Evolutionary conservation across 2,329 filamentous ascomycete species (phyloP).

Genomic region (Epichloe elymi): DNA sequence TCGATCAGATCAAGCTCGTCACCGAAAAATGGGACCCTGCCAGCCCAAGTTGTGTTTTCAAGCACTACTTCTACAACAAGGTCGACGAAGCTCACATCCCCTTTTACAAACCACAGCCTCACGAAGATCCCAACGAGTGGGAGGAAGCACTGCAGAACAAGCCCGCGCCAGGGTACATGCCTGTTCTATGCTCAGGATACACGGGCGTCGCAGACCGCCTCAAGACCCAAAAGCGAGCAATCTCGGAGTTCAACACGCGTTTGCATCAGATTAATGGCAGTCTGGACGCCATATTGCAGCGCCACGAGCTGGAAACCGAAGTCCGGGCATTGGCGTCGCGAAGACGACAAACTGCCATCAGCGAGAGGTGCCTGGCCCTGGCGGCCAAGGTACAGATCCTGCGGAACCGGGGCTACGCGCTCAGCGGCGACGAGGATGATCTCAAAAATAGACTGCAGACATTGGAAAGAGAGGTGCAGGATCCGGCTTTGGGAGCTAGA

Average conservation of each 20-base stretch:
- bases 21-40: slow-evolving; percentile 62
- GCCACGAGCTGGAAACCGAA: slow-evolving; percentile 64
- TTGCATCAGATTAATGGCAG: slow-evolving; percentile 70
- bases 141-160: slow-evolving; percentile 73
- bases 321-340: slow-evolving; percentile 61
- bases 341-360: slow-evolving; percentile 58
- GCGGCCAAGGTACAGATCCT: slow-evolving; percentile 71
- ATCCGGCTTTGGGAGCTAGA: slow-evolving; percentile 60
- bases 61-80: slow-evolving; percentile 79
- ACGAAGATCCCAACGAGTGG: slow-evolving; percentile 68
- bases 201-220: slow-evolving; percentile 58
- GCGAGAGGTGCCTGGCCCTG: slow-evolving; percentile 59
- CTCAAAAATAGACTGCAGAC: slow-evolving; percentile 57
- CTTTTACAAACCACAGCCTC: slow-evolving; percentile 57
- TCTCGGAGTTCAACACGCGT: slow-evolving; percentile 55
- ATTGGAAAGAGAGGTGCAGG: slow-evolving; percentile 57
- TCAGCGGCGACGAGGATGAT: slow-evolving; percentile 69
- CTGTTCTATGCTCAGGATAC: slow-evolving; percentile 64
- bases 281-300: slow-evolving; percentile 57
- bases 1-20: slow-evolving; percentile 60
- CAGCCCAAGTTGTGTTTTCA: slow-evolving; percentile 58
- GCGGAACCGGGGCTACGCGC: slow-evolving; percentile 67
- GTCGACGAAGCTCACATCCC: slow-evolving; percentile 63
- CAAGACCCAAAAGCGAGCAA: slow-evolving; percentile 55
- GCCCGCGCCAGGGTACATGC: slow-evolving; percentile 62